Conservation (phyloP, 441 rosid genomes). For the Gossypium davidsonii region DNA sequence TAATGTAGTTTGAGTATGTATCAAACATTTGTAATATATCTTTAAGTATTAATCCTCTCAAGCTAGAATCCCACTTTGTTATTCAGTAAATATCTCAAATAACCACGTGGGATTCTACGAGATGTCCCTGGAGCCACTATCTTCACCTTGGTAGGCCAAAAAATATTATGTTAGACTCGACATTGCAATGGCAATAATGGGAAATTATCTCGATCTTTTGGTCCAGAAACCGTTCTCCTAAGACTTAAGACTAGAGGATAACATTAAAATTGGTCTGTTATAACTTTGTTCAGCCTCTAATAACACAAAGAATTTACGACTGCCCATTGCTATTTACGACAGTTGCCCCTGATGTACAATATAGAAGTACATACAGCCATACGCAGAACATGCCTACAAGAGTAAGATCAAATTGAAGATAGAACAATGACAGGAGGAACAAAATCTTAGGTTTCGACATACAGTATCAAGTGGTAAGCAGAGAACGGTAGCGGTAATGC, state of each 20-base stretch:
- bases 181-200: not conserved
- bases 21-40: not conserved
- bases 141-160: not conserved
- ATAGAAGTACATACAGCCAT: conserved; percentile 2
- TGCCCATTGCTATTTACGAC: not conserved
- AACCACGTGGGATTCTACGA: not conserved
- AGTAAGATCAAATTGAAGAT: not conserved
- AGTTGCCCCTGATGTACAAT: not conserved
- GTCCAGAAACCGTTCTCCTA: not conserved
- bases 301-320: not conserved
- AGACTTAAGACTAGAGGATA: not conserved
- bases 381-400: not conserved
- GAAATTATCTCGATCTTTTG: not conserved
- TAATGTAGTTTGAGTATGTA: not conserved
- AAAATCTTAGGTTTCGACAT: conserved; percentile 20
- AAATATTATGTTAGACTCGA: not conserved
- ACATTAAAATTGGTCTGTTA: not conserved
- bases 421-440: not conserved
- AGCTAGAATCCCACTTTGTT: not conserved
- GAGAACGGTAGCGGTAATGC: conserved; percentile 66
- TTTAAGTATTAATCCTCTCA: not conserved
- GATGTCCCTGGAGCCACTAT: not conserved
- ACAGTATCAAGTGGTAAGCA: conserved; percentile 82
- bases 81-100: not conserved
- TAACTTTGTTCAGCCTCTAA: not conserved